phyloP scores from a whole-genome alignment of 306 rosid species.

The Casuarina cunninghamiana region DNA sequence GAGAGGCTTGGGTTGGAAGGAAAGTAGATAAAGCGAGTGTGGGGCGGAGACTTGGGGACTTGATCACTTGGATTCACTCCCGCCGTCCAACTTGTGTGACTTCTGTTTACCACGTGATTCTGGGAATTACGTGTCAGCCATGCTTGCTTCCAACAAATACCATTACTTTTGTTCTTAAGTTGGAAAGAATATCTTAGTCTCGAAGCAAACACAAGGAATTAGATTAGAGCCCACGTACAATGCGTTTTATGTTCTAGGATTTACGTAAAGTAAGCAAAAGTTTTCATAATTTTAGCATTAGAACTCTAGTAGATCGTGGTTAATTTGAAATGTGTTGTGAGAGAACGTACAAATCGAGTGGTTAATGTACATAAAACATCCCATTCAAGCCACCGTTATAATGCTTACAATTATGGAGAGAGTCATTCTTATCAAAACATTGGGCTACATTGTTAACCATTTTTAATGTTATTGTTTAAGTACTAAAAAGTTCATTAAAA shows the following conservation, averaged over 20 bases:
- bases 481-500: too few species aligned
- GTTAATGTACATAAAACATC: neutral
- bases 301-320: neutral
- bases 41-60: slow-evolving; percentile 35
- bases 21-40: slow-evolving; percentile 7
- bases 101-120: neutral
- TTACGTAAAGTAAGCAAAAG: too few species aligned
- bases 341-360: neutral
- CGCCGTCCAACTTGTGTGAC: neutral
- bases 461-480: too few species aligned
- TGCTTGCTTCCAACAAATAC: neutral
- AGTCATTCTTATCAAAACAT: neutral
- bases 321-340: neutral
- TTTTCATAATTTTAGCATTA: too few species aligned
- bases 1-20: slow-evolving; percentile 38
- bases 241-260: neutral
- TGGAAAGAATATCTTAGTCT: neutral
- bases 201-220: slow-evolving; percentile 1
- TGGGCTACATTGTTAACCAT: too few species aligned
- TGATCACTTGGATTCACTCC: slow-evolving; percentile 34
- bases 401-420: neutral
- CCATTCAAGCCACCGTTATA: too few species aligned
- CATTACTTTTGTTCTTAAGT: neutral
- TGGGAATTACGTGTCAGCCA: neutral
- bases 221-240: neutral